These are phyloP conservation scores for Aspergillus egyptiacus DNA, from an alignment of 495 filamentous ascomycete genomes.

Conservation along the genomic window DNA sequence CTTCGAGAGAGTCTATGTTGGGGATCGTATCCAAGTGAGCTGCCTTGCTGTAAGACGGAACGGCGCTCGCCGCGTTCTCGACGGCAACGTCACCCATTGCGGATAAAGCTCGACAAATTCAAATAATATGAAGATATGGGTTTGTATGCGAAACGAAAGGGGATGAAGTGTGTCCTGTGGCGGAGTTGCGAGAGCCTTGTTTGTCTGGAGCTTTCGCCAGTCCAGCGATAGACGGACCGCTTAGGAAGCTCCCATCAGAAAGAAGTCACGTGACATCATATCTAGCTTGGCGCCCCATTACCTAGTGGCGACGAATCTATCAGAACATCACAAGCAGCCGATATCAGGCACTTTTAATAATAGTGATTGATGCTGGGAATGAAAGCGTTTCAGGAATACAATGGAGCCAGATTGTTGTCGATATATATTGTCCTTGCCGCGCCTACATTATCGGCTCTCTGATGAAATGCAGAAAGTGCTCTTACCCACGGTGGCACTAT, in stretches of 20 bases:
- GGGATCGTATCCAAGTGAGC: constrained; percentile 73
- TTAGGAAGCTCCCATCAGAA: constrained; percentile 15
- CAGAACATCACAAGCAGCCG: constrained; percentile 3
- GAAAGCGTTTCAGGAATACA: too few species aligned
- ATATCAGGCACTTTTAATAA: neutral
- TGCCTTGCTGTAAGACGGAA: constrained; percentile 71
- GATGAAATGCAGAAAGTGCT: too few species aligned
- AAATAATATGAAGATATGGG: neutral
- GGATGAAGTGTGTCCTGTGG: neutral
- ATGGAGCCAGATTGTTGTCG: too few species aligned
- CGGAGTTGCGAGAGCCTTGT: constrained; percentile 12
- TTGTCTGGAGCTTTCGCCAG: constrained; percentile 19
- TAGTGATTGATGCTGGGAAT: neutral
- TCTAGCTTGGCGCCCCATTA: constrained; percentile 8
- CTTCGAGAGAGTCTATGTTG: constrained; percentile 84
- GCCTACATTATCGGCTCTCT: too few species aligned
- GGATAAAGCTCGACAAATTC: constrained; percentile 9
- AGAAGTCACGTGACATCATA: constrained; percentile 15
- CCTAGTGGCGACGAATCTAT: constrained; percentile 5
- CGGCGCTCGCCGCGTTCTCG: constrained; percentile 67
- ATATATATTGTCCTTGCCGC: too few species aligned
- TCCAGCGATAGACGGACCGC: constrained; percentile 5
- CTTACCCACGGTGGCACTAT: too few species aligned
- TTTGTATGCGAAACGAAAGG: neutral
- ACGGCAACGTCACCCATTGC: constrained; percentile 78